Base-by-base conservation (phyloP, 805 yeast genomes). In the Candida vartiovaarae region DNA sequence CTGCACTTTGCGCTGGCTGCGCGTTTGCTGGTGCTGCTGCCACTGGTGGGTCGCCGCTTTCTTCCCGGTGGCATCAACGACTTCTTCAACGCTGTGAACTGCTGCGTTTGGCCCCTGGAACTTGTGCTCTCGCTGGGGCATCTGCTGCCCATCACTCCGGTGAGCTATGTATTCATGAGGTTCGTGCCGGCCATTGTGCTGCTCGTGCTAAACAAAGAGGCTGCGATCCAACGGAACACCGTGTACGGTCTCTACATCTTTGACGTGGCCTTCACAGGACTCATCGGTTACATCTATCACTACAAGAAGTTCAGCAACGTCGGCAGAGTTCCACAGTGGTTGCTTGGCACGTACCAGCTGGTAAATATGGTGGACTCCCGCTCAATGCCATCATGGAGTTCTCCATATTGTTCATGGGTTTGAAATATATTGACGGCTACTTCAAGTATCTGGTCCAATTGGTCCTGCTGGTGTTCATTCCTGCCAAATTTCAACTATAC, bases 31-130 rank as follows among this genome's bases (percentile, higher is more conserved):
- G 61, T 80, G 1, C 62, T 83, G 29, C 62, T 77, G 37, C 85
- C 86, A 1, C 61, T 83, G 26, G 86, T 80, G n/a, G 84, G 87
- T 0, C 61, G 78, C 30, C 68, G 67, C 49, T 82, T 80, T 50
- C 59, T 82, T 23, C 84, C 88, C 2, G 87, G 82, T 6, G 89
- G 87, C 0, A 77, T 83, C 9, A 84, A 85, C 37, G 84, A 76
- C 50, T 82, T 80, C 61, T 74, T 79, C 52, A 42, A 42, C 15
- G 33, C 10, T 9, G 37, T 50, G 2, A 32, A 33, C 4, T 32
- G 43, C 5, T 9, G 27, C 4, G 7, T 44, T 3, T 23, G 20
- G 0, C 20, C 23, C 1, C 8, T 38, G 4, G 57, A 53, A 31
- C 10, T 54, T 2, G 9, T 48, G 1, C 40, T 50, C 20, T 40